These are phyloP conservation scores for Oryza meridionalis DNA, from an alignment of 176 grass and related monocot species.

Conservation along the genomic window DNA sequence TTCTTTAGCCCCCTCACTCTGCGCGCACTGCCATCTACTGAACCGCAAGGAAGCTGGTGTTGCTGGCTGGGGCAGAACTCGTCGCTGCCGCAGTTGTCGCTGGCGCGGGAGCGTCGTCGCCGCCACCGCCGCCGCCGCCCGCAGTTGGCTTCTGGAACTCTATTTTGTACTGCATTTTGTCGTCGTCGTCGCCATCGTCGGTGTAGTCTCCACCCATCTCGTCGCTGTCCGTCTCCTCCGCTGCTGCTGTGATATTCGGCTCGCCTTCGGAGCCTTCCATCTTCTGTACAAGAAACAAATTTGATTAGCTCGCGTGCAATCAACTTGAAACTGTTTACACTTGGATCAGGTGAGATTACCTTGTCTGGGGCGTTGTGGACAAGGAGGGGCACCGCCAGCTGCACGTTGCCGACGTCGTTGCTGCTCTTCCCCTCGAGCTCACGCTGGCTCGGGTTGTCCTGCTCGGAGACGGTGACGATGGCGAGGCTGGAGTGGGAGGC, in stretches of 20 bases:
- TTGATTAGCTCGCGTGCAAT: slow-evolving; percentile 22
- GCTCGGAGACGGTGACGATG: background rate
- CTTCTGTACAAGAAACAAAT: slow-evolving; percentile 21
- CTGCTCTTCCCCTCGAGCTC: slow-evolving; percentile 53
- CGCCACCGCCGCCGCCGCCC: background rate
- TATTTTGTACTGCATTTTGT: slow-evolving; percentile 40
- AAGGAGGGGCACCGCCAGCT: background rate
- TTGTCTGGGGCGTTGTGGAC: background rate
- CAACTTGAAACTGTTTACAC: background rate
- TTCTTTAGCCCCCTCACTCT: slow-evolving; percentile 13
- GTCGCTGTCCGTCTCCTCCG: slow-evolving; percentile 50
- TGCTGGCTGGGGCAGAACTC: slow-evolving; percentile 33
- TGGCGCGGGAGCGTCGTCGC: background rate
- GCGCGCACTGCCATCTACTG: slow-evolving; percentile 41
- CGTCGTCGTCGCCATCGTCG: slow-evolving; percentile 38
- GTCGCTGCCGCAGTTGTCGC: slow-evolving; percentile 14
- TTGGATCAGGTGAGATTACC: slow-evolving; percentile 3
- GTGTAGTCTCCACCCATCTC: slow-evolving; percentile 44
- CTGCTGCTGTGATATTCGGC: slow-evolving; percentile 13
- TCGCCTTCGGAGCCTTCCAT: slow-evolving; percentile 36
- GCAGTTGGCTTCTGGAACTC: slow-evolving; percentile 34
- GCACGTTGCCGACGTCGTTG: slow-evolving; percentile 22
- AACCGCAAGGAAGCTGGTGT: slow-evolving; percentile 48
- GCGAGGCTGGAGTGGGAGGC: background rate
- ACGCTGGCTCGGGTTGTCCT: slow-evolving; percentile 14